Conservation (phyloP, 306 rosid genomes). For the Erythrophleum fordii region DNA sequence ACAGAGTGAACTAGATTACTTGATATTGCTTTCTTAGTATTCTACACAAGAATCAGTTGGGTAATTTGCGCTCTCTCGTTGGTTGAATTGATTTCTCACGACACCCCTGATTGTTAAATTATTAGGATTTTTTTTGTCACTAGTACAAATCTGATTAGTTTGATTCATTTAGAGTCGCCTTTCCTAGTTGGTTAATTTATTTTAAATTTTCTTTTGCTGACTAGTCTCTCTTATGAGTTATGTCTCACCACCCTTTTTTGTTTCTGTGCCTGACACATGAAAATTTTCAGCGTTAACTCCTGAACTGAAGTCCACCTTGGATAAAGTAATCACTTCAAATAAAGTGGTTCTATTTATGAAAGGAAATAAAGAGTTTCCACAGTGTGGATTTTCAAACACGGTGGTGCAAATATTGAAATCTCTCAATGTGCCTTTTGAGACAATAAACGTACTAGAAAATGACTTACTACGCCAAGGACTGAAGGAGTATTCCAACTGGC, state of each 20-base stretch:
- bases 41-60: background rate
- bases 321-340: constrained; percentile 78
- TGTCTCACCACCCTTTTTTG: background rate
- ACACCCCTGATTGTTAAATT: background rate
- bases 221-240: background rate
- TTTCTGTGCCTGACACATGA: background rate
- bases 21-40: too few relatives aligned
- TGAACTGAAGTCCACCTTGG: constrained; percentile 82
- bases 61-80: background rate
- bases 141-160: background rate
- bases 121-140: background rate
- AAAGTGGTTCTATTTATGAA: constrained; percentile 93
- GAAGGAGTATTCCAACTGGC: constrained; percentile 91
- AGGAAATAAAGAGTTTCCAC: constrained; percentile 92
- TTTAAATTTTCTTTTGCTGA: background rate
- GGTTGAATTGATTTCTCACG: constrained; percentile 25
- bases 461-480: constrained; percentile 83
- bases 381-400: constrained; percentile 95
- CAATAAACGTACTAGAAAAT: constrained; percentile 77
- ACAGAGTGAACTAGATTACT: background rate
- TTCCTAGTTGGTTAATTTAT: background rate
- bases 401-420: constrained; percentile 92
- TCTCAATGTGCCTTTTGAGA: constrained; percentile 73
- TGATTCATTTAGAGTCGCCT: background rate
- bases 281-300: constrained; percentile 74